These are phyloP conservation scores for Ceratocystis colombiana DNA, from an alignment of 2,329 filamentous ascomycete genomes.

Conservation along the genomic window DNA sequence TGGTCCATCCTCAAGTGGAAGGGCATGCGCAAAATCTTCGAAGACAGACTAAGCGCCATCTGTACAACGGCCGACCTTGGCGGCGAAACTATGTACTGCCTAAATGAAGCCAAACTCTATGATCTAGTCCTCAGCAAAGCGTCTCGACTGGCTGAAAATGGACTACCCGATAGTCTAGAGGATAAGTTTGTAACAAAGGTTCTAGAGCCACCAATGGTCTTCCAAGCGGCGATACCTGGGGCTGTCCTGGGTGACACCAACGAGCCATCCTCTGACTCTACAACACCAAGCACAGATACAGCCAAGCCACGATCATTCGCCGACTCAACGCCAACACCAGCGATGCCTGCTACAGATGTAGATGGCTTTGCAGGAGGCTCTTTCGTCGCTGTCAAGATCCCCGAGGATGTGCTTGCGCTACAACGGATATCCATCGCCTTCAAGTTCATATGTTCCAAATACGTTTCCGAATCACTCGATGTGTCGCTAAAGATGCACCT, in stretches of 20 bases:
- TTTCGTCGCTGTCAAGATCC: conserved; percentile 8
- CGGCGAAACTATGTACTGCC: conserved; percentile 73
- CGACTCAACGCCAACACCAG: conserved; percentile 28
- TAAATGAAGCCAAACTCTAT: conserved; percentile 63
- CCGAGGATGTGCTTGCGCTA: conserved; percentile 44
- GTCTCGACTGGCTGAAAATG: conserved; percentile 50
- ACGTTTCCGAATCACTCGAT: conserved; percentile 43
- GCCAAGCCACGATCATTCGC: neutral
- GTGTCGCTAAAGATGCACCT: conserved; percentile 37
- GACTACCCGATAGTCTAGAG: conserved; percentile 71
- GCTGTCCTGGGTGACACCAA: conserved; percentile 18
- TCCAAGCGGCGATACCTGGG: conserved; percentile 44
- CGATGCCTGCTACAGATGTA: conserved; percentile 35
- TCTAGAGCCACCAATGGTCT: conserved; percentile 65
- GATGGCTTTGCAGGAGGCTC: conserved; percentile 29
- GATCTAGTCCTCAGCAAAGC: conserved; percentile 61
- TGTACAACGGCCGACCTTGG: conserved; percentile 78
- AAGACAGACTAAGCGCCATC: conserved; percentile 55
- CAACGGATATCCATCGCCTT: conserved; percentile 56
- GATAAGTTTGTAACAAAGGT: conserved; percentile 68
- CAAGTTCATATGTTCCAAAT: conserved; percentile 53
- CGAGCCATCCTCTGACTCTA: neutral
- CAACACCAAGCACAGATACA: neutral
- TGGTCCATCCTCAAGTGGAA: conserved; percentile 44
- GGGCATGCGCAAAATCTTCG: conserved; percentile 43